These are phyloP conservation scores for Kurtzmaniella quercitrusa DNA, from an alignment of 1,139 yeast species.

Conservation along the genomic window DNA sequence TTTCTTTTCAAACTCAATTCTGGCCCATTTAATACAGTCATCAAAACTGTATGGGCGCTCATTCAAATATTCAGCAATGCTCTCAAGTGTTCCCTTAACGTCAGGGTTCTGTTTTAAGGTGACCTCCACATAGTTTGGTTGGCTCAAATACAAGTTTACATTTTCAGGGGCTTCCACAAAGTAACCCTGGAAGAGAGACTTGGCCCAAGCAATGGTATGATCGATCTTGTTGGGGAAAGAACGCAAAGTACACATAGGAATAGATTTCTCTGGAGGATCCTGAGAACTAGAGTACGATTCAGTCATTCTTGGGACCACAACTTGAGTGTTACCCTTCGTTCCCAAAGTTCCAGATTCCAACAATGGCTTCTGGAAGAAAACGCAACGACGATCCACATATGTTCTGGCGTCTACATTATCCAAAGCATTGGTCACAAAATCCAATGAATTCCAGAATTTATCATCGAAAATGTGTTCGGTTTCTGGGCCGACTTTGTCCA, in stretches of 20 bases:
- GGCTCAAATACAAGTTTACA: constrained; percentile 84
- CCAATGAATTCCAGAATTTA: constrained; percentile 78
- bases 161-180: constrained; percentile 89
- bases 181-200: constrained; percentile 89
- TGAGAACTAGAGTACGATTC: constrained; percentile 95
- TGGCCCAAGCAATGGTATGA: constrained; percentile 99
- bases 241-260: constrained; percentile 94
- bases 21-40: constrained; percentile 94
- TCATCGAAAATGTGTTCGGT: constrained; percentile 86
- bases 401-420: constrained; percentile 98
- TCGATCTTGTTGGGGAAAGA: constrained; percentile 97
- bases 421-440: constrained; percentile 90
- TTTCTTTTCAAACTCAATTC: constrained; percentile 80
- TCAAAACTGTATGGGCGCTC: constrained; percentile 87
- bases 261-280: constrained; percentile 97
- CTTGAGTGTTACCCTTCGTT: constrained; percentile 97
- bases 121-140: constrained; percentile 88
- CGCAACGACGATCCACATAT: constrained; percentile 95
- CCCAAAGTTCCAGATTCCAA: constrained; percentile 97
- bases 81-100: constrained; percentile 79
- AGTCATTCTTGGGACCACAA: constrained; percentile 85
- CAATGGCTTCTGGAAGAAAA: constrained; percentile 84
- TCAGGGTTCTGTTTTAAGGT: constrained; percentile 90
- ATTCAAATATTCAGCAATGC: constrained; percentile 66
- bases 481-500: constrained; percentile 90